Evolutionary conservation across 2,329 filamentous ascomycete species (phyloP).

Genomic region (Sphaerulina populicola): DNA sequence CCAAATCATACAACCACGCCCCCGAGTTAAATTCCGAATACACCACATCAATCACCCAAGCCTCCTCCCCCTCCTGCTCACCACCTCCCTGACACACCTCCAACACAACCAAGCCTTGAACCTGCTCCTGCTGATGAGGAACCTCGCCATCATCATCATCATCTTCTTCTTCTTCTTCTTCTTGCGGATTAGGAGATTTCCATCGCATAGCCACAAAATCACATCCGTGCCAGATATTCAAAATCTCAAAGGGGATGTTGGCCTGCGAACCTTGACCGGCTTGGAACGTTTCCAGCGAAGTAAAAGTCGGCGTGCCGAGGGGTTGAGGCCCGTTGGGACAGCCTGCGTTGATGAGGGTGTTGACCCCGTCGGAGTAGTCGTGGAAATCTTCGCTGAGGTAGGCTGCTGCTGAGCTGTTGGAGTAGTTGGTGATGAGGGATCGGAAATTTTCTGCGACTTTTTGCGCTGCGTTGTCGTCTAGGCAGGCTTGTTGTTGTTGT

Average conservation of each 20-base stretch:
- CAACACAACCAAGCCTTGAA: constrained; percentile 27
- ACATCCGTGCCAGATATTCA: constrained; percentile 31
- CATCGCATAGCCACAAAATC: constrained; percentile 29
- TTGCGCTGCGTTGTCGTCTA: constrained; percentile 22
- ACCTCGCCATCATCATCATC: too few relatives aligned
- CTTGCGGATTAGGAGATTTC: too few relatives aligned
- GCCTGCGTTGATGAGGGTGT: constrained; percentile 28
- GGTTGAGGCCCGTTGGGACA: constrained; percentile 18
- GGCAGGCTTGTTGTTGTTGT: constrained; percentile 21
- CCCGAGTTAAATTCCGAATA: constrained; percentile 30
- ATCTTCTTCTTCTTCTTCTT: too few relatives aligned
- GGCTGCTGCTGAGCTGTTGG: constrained; percentile 20
- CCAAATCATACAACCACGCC: constrained; percentile 27
- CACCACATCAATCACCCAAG: constrained; percentile 28
- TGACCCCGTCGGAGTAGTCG: constrained; percentile 30
- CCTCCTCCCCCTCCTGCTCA: constrained; percentile 18
- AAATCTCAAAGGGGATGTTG: constrained; percentile 28
- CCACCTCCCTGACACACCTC: constrained; percentile 18
- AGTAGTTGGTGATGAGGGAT: constrained; percentile 27
- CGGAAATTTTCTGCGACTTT: constrained; percentile 28
- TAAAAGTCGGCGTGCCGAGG: constrained; percentile 27
- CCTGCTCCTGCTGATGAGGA: too few relatives aligned
- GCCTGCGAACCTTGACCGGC: constrained; percentile 28
- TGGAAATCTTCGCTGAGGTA: constrained; percentile 24
- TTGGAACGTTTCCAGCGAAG: constrained; percentile 23